These are phyloP conservation scores for Rostrohypoxylon terebratum DNA, from an alignment of 495 filamentous ascomycete species.

Conservation along the genomic window DNA sequence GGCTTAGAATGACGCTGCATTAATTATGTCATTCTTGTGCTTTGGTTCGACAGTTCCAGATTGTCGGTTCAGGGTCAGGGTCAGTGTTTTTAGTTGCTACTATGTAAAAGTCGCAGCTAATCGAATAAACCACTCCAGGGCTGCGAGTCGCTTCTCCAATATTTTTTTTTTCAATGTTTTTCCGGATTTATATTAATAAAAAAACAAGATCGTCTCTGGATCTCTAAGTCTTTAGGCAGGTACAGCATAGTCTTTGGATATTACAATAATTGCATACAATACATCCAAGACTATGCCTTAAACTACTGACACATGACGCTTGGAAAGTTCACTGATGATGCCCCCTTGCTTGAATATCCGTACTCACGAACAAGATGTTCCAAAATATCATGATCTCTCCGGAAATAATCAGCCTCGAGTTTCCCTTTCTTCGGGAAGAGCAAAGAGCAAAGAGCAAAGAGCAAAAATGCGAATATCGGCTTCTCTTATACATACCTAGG, in stretches of 20 bases:
- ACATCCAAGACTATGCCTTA: not conserved
- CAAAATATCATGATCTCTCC: not conserved
- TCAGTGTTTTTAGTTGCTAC: conserved; percentile 25
- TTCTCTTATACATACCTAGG: conserved; percentile 2
- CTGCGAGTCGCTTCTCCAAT: not conserved
- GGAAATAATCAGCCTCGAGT: conserved; percentile 4
- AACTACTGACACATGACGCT: not conserved
- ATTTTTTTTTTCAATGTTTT: conserved; percentile 15
- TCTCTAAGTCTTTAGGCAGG: no score
- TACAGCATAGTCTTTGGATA: conserved; percentile 12
- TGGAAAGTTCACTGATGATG: not conserved
- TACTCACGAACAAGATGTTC: not conserved
- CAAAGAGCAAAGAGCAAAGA: not conserved
- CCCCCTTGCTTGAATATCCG: not conserved
- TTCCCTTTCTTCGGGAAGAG: not conserved
- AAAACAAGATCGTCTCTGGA: conserved; percentile 14
- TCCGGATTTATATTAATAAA: conserved; percentile 16
- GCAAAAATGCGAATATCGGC: not conserved
- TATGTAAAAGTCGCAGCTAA: conserved; percentile 29
- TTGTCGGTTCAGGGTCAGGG: conserved; percentile 42
- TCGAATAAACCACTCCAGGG: conserved; percentile 21
- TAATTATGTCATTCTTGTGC: conserved; percentile 34
- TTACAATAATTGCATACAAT: conserved; percentile 10
- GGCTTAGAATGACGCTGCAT: conserved; percentile 31
- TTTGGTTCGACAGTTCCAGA: conserved; percentile 30